Base-by-base conservation (phyloP, 1,284 basidiomycete species). In the Trichosporon faecale region DNA sequence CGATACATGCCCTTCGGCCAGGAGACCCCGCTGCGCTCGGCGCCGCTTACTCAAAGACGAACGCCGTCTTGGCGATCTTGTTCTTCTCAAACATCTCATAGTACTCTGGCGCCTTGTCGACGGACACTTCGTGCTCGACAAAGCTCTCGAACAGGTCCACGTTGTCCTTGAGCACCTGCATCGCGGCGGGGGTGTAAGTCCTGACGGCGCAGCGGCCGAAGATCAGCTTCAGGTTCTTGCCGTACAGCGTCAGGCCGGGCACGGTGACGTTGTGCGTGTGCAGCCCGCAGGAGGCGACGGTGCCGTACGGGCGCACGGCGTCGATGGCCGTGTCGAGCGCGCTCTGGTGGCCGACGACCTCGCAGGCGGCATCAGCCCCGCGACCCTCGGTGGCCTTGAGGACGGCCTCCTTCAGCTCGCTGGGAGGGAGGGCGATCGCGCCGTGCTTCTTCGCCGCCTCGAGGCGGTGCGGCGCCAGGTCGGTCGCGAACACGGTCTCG, bases 201-300 rank as follows among this genome's bases (percentile, higher is more conserved):
- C 89, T 87, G 6, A 92, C 93, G 11, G 93, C 93, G 78, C 94
- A 96, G n/a, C 94, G 87, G 16, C 94, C 94, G 65, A 80, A 82
- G 71, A 80, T 78, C 31, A 82, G 64, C 29, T 76, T 74, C 11
- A 79, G 68, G 69, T 94, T 95, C 84, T 94, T 94, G 83, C 89
- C 86, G 82, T 95, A 96, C 60, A 92, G 80, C 55, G 89, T 84
- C 3, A 78, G 76, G 2, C 85, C 86, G 3, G 79, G 75, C n/a
- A 86, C 69, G 0, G 75, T 71, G 57, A 77, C 65, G 21, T 72
- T 72, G 67, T 76, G 72, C 37, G 72, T 75, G 76, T 85, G 84
- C 16, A 92, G 90, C 2, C 94, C 93, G 18, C 93, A 91, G 4
- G 90, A 91, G 33, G 87, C 87, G 73, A 95, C 89, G 18, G 89